phyloP scores from a whole-genome alignment of 306 rosid species.

The Cicer yamashitae region DNA sequence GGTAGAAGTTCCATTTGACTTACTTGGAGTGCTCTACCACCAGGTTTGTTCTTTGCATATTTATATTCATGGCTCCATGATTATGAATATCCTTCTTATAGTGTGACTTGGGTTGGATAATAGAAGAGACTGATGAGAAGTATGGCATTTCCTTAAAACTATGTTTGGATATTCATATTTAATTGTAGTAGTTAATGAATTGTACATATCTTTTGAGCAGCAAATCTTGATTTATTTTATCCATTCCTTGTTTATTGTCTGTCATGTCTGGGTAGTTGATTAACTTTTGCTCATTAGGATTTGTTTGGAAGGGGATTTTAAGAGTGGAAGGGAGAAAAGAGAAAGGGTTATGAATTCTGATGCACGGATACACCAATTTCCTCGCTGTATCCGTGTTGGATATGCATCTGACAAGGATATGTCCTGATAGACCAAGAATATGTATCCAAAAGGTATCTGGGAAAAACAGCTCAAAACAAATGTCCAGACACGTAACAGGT shows the following conservation, averaged over 20 bases:
- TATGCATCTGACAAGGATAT: too few relatives aligned
- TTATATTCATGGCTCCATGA: constrained; percentile 22
- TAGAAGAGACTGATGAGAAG: constrained; percentile 14
- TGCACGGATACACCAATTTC: too few relatives aligned
- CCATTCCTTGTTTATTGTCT: constrained; percentile 11
- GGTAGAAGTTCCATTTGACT: constrained; percentile 83
- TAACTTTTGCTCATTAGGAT: not conserved
- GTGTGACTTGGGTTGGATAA: constrained; percentile 39
- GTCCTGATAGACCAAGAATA: too few relatives aligned
- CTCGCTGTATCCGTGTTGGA: too few relatives aligned
- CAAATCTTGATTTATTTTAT: constrained; percentile 35
- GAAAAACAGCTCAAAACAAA: too few relatives aligned
- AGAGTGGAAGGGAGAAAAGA: not conserved
- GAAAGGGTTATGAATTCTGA: not conserved
- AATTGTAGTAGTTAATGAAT: constrained; percentile 5
- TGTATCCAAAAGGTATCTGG: too few relatives aligned
- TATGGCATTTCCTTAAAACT: constrained; percentile 15
- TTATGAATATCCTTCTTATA: constrained; percentile 25
- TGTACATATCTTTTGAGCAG: constrained; percentile 13
- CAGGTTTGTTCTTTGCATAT: constrained; percentile 64
- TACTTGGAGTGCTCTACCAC: constrained; percentile 77
- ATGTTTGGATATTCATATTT: constrained; percentile 18
- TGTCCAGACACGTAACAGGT: too few relatives aligned
- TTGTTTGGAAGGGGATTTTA: not conserved
- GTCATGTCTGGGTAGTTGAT: not conserved